Base-by-base conservation (phyloP, 768 basidiomycete species). In the Tylopilus sp. region DNA sequence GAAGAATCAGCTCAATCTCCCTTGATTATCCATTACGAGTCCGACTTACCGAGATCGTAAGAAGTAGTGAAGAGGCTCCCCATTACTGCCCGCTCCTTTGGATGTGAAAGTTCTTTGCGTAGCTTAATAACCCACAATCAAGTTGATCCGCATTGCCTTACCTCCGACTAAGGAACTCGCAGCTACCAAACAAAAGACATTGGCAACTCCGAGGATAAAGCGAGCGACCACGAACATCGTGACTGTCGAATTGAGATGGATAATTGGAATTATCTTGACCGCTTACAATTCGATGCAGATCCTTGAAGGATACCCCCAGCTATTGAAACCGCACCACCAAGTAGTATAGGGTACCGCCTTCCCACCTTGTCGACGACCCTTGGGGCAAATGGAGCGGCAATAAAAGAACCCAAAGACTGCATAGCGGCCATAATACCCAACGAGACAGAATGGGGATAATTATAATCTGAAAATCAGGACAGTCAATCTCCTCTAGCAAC, bases 401-500 rank as follows among this genome's bases (percentile, higher is more conserved):
- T n/a, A n/a, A n/a, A n/a, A n/a, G n/a, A 78, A 8, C 84, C 84
- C 14, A 85, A 75, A 5, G 82, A 80, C 60, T 84, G 84, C 59
- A 81, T 76, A 2, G 82, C 72, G 14, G 76, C 22, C 55, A 57
- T 34, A n/a, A n/a, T n/a, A n/a, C n/a, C n/a, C n/a, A n/a, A n/a
- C n/a, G n/a, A n/a, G n/a, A n/a, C n/a, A n/a, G 79, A 81, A 8
- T 76, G 74, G n/a, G 83, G 84, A 34, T 73, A 68, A 44, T 80
- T 58, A 61, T 78, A 85, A 65, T 79, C 83, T 85, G 37, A 12
- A 5, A 16, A 12, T 9, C 10, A 10, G 16, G 17, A 8, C 10
- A 40, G 26, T 42, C 24, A 40, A 13, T 22, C 41, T 14, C 8
- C 13, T 25, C 24, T 13, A 40, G n/a, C n/a, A n/a, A n/a, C n/a